Evolutionary conservation across 163 green algal species (phyloP), one percentile per base, ranked within the genome.

Genomic region (Chlorella variabilis): DNA sequence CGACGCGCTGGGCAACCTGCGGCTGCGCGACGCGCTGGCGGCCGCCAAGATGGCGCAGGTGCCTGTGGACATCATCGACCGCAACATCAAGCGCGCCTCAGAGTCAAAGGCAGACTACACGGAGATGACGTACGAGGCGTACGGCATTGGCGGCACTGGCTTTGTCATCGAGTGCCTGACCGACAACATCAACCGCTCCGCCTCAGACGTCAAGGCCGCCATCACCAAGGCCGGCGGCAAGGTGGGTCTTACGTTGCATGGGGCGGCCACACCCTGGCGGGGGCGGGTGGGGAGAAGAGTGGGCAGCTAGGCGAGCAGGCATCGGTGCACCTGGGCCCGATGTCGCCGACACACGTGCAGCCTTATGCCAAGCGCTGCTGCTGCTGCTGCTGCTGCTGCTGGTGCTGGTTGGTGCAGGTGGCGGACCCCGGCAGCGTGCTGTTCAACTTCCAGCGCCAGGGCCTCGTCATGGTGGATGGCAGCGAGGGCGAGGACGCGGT

Each of bases 81-180:
- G 93, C 17, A 97, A 97, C 85, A 87, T 97, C 34, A 95, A 94
- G 56, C 88, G 88, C 39, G 93, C 93, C 1, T 80, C 84, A 20
- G 93, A 96, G 27, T 92, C 91, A 59, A 84, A 80, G 9, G 83
- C 93, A 2, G 92, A 95, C 78, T 97, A 89, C 76, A 77, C 83
- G 27, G 91, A 97, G 71, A 75, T 67, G 5, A 38, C 29, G 7
- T 67, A 67, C 18, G 59, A 67, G 29, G 78, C 75, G 7, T 83
- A 83, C 48, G 94, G 94, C 1, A 71, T 86, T 54, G 88, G 92
- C 6, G 93, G 93, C 41, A 92, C 91, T 17, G 95, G 95, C 13
- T 97, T 98, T 63, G 85, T 99, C 17, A 91, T 98, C 39, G 94
- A 98, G 66, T 95, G 88, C 58, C 86, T 99, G 0, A 98, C 95